A percentile compares a stretch with the other conserved stretches of the same genome.
Evolutionary conservation across 805 yeast genomes (phyloP).

Genomic region (Hanseniaspora clermontiae): DNA sequence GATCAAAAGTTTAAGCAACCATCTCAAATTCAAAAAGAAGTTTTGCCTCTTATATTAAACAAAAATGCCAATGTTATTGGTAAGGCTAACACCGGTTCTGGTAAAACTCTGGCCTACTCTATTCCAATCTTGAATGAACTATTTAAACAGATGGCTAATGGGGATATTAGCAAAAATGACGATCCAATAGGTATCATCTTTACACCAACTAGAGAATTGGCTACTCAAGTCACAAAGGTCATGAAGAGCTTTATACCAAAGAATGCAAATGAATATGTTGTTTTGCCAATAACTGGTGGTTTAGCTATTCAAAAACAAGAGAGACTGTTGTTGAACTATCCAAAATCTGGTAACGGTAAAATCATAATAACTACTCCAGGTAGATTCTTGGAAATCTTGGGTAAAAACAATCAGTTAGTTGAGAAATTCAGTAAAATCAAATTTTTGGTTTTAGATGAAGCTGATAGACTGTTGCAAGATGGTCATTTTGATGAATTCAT

Average conservation of each 20-base stretch:
- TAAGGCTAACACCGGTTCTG: slow-evolving; percentile 95
- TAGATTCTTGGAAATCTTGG: slow-evolving; percentile 68
- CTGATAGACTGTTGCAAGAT: slow-evolving; percentile 86
- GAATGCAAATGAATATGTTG: slow-evolving; percentile 37
- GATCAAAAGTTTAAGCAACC: slow-evolving; percentile 52
- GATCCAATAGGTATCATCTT: slow-evolving; percentile 66
- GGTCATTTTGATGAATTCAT: slow-evolving; percentile 93
- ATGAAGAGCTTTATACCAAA: slow-evolving; percentile 34
- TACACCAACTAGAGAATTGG: slow-evolving; percentile 93
- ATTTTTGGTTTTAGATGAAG: slow-evolving; percentile 74
- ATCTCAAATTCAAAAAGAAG: slow-evolving; percentile 66
- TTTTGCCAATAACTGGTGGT: slow-evolving; percentile 85
- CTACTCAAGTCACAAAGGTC: slow-evolving; percentile 83
- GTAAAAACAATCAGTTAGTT: slow-evolving; percentile 39
- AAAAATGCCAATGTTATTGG: slow-evolving; percentile 74
- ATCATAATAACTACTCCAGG: slow-evolving; percentile 94
- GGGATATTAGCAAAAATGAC: slow-evolving; percentile 18
- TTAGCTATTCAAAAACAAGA: slow-evolving; percentile 87
- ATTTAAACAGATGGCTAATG: slow-evolving; percentile 22
- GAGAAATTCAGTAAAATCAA: slow-evolving; percentile 34
- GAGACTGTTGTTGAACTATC: slow-evolving; percentile 46
- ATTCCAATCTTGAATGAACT: slow-evolving; percentile 73
- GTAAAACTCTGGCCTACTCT: slow-evolving; percentile 93
- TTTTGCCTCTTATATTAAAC: slow-evolving; percentile 60
- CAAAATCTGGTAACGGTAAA: slow-evolving; percentile 44